Evolutionary conservation across 139 green algal species (phyloP), one percentile per base, ranked within the genome.

Genomic region (Chlamydomonas sphaeroides): DNA sequence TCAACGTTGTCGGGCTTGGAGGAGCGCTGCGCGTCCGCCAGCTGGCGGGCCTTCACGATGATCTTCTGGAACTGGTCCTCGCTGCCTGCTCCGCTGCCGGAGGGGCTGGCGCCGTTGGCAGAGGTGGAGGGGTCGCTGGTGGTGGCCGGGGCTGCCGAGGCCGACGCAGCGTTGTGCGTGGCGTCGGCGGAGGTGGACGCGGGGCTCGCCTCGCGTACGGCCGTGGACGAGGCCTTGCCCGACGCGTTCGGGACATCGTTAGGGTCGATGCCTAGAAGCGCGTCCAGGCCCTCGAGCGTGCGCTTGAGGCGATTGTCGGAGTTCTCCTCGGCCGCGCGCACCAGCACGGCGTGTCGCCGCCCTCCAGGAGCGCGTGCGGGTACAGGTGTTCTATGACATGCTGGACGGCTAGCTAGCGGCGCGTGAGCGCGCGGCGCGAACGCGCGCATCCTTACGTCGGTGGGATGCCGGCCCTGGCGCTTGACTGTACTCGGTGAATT

Each of bases 251-350:
- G 17, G 0, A 59, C 36, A 61, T 91, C 84, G 33, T 95, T 92
- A 23, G 92, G 87, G 41, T 96, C 85, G 10, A 96, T 92, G 6
- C 94, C 94, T 30, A 98, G 87, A n/a, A 98, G 66, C 0, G 93
- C 93, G 59, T 97, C 93, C 49, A 98, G 76, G 30, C 90, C 91
- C 11, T 88, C 79, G 26, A 98, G 48, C 10, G 94, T 97, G 20
- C 82, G 89, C 42, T 90, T 87, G 36, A 97, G 89, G 15, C 83
- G 78, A 68, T 80, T 17, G 41, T 70, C 74, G 25, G 25, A 42
- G n/a, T 36, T 42, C 26, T 82, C 75, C 25, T 70, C 59, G 7
- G 39, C 32, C 41, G 75, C 75, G n/a, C 62, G 62, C 32, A 82
- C 75, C 10, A 82, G 62, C 23, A 71, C 33, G 25, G 33, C 45